Conservation (phyloP, 2,329 filamentous ascomycete species). For the Arachnomyces sp. region DNA sequence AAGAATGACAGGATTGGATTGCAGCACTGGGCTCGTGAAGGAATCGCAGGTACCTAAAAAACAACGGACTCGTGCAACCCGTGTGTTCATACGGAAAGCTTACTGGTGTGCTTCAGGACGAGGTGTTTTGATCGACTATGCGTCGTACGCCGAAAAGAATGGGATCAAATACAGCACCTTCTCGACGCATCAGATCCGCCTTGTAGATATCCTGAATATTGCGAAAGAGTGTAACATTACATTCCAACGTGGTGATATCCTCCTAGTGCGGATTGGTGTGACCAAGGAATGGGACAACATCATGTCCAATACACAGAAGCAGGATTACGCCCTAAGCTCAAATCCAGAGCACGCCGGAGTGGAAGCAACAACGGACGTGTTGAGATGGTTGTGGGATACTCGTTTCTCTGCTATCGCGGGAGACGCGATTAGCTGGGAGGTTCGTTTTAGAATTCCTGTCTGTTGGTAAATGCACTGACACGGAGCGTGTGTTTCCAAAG, state of each 20-base stretch:
- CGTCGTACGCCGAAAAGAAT: constrained; percentile 35
- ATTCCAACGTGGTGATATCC: constrained; percentile 46
- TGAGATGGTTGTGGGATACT: constrained; percentile 54
- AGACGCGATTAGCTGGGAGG: constrained; percentile 50
- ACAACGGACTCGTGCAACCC: background rate
- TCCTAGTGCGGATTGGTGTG: constrained; percentile 42
- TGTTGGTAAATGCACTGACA: no score
- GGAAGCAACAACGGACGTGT: constrained; percentile 42
- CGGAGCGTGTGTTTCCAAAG: constrained; percentile 8
- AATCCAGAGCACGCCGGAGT: constrained; percentile 42
- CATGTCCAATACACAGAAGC: constrained; percentile 27
- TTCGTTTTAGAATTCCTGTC: constrained; percentile 15
- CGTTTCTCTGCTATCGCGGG: constrained; percentile 52
- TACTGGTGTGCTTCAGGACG: constrained; percentile 29
- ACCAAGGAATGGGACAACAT: constrained; percentile 35
- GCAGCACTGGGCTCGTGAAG: constrained; percentile 43
- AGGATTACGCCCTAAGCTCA: constrained; percentile 26
- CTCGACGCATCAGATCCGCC: constrained; percentile 32
- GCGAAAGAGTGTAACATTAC: constrained; percentile 37
- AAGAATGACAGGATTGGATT: constrained; percentile 40
- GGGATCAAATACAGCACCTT: constrained; percentile 36
- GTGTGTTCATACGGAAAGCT: background rate
- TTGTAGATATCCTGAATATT: constrained; percentile 30
- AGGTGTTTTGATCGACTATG: constrained; percentile 47
- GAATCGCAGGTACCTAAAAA: constrained; percentile 32